phyloP scores from a whole-genome alignment of 2,329 filamentous ascomycete species.

The Didymosphaeria variabile region DNA sequence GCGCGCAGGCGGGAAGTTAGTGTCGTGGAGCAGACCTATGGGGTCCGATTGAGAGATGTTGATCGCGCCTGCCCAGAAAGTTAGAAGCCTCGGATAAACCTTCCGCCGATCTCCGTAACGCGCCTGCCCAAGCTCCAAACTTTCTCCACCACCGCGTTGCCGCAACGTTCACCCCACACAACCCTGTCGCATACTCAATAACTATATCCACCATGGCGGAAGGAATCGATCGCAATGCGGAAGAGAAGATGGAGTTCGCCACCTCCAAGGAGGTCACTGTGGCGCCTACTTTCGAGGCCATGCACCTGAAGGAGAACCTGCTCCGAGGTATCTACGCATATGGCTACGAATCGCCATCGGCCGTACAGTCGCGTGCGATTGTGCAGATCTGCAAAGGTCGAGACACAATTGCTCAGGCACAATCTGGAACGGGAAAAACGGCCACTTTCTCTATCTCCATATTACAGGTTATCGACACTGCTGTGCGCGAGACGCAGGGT shows the following conservation, averaged over 20 bases:
- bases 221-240: constrained; percentile 88
- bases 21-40: constrained; percentile 33
- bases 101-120: constrained; percentile 22
- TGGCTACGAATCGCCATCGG: constrained; percentile 97
- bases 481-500: constrained; percentile 86
- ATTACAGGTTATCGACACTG: constrained; percentile 94
- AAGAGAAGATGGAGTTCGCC: constrained; percentile 97
- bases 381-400: constrained; percentile 99
- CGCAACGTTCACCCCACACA: constrained; percentile 16
- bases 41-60: constrained; percentile 20
- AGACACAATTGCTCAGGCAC: constrained; percentile 97
- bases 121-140: constrained; percentile 32
- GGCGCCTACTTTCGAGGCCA: constrained; percentile 75
- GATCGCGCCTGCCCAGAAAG: constrained; percentile 18
- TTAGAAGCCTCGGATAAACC: constrained; percentile 28
- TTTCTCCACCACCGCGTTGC: constrained; percentile 30
- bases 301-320: constrained; percentile 97
- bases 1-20: constrained; percentile 19
- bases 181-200: constrained; percentile 2
- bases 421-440: constrained; percentile 96
- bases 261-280: constrained; percentile 98
- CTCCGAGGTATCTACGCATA: constrained; percentile 98
- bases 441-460: constrained; percentile 97
- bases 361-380: constrained; percentile 96
- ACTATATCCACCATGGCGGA: constrained; percentile 77